Base-by-base conservation (phyloP, 2,329 filamentous ascomycete genomes). In the Colletotrichum karsti region DNA sequence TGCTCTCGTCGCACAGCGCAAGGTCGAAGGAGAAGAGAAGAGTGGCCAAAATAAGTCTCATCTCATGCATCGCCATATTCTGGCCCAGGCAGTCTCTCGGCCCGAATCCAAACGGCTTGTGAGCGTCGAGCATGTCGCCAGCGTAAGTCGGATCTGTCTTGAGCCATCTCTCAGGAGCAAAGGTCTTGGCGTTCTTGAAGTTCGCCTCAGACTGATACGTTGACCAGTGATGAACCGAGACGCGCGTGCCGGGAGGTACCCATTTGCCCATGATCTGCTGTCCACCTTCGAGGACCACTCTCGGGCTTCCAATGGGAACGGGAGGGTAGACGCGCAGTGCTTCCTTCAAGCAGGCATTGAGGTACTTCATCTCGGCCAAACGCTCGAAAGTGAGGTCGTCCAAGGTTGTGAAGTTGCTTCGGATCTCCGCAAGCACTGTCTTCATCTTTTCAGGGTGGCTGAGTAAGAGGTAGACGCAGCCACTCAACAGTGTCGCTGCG, bases 61-160 rank as follows among this genome's bases (percentile, higher is more conserved):
- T 77, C 74, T 89, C 87, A 24, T 85, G 79, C 77, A 87, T 82
- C 2, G 85, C 87, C 46, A 90, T 76, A 69, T 86, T 83, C 75
- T 88, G 83, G 0, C 87, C 87, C 30, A 90, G 81, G 67, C 87
- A 90, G 37, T 84, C 85, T 10, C 87, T 74, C 3, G 83, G 82
- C 0, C 87, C 87, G 44, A 83, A 78, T 33, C 84, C 84, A 71
- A 89, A 89, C 1, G 85, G 81, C 12, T 84, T 77, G 79, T 82
- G 89, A 0, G 86, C 86, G 61, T 81, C 79, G 7, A 72, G 41
- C n/a, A 58, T 66, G 22, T 70, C 69, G 7, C 26, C 46, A 7
- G 55, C 55, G n/a, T 65, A 60, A 1, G 55, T 42, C 1, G 62
- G 54, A 22, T 65, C 62, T 12, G 62, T 60, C n/a, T 46, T 65